These are phyloP conservation scores for Fusarium humuli DNA, from an alignment of 2,329 filamentous ascomycete species.

Conservation along the genomic window DNA sequence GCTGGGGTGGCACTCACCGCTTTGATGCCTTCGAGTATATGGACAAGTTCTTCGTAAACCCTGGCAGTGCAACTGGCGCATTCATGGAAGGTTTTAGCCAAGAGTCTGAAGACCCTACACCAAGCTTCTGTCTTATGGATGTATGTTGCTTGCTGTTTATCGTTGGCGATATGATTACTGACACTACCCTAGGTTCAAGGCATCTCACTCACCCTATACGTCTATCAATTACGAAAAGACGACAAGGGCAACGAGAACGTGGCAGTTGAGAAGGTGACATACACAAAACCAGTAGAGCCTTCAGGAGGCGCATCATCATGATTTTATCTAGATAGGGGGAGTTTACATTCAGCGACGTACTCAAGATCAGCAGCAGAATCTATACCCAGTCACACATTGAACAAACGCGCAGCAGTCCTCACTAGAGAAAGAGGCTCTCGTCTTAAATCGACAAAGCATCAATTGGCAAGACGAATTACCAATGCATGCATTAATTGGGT, in stretches of 20 bases:
- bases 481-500: slow-evolving; percentile 38
- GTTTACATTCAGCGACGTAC: slow-evolving; percentile 38
- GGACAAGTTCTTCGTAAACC: slow-evolving; percentile 80
- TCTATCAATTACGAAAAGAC: slow-evolving; percentile 87
- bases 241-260: slow-evolving; percentile 82
- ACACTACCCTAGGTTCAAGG: slow-evolving; percentile 79
- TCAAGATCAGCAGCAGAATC: slow-evolving; percentile 37
- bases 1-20: slow-evolving; percentile 75
- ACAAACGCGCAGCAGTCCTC: slow-evolving; percentile 21
- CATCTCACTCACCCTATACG: slow-evolving; percentile 93
- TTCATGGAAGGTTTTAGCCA: slow-evolving; percentile 68
- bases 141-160: slow-evolving; percentile 66
- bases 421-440: slow-evolving; percentile 11
- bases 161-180: slow-evolving; percentile 25
- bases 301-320: slow-evolving; percentile 61
- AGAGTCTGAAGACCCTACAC: slow-evolving; percentile 78
- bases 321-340: slow-evolving; percentile 20
- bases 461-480: slow-evolving; percentile 30
- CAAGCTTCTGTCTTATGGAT: slow-evolving; percentile 98
- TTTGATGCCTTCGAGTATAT: slow-evolving; percentile 80
- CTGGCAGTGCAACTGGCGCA: slow-evolving; percentile 74
- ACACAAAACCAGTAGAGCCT: slow-evolving; percentile 78
- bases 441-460: slow-evolving; percentile 40
- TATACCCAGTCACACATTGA: slow-evolving; percentile 46
- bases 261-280: slow-evolving; percentile 87